A percentile compares a stretch with the other conserved stretches of the same genome.
These are phyloP conservation scores for Fraxinus ornus DNA, from an alignment of 305 asterid species.

Conservation along the genomic window DNA sequence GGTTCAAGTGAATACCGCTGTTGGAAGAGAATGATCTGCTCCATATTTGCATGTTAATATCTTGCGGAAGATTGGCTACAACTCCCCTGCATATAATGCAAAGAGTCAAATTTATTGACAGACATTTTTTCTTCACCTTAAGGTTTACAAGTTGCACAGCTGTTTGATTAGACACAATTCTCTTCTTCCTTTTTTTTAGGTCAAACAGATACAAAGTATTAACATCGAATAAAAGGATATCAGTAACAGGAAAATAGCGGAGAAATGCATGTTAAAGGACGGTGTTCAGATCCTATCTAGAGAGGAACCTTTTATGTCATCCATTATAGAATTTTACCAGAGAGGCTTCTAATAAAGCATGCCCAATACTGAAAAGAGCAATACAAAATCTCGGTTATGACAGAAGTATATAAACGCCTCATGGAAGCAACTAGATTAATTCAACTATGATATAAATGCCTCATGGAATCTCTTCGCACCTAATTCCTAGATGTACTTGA, in stretches of 20 bases:
- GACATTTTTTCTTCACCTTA: not conserved
- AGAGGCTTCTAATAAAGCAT: not conserved
- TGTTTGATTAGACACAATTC: not conserved
- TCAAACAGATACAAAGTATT: not conserved
- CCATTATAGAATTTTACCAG: not conserved
- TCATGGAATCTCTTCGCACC: not conserved
- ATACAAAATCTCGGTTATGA: too few relatives aligned
- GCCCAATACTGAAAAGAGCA: not conserved
- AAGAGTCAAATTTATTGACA: conserved; percentile 17
- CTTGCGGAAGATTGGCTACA: conserved; percentile 34
- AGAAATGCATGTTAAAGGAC: not conserved
- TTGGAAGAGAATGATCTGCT: conserved; percentile 51
- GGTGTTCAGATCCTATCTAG: too few relatives aligned
- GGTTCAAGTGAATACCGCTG: conserved; percentile 52
- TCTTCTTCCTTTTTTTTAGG: not conserved
- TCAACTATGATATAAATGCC: too few relatives aligned
- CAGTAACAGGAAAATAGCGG: not conserved
- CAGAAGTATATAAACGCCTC: too few relatives aligned
- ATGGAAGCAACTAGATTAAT: too few relatives aligned
- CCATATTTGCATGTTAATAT: conserved; percentile 38
- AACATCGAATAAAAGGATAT: not conserved
- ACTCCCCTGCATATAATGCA: conserved; percentile 45
- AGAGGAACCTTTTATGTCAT: not conserved
- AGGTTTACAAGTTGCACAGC: too few relatives aligned
- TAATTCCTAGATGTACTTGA: not conserved